Conservation (phyloP, 495 filamentous ascomycete species). For the Penicillium mononematosum region DNA sequence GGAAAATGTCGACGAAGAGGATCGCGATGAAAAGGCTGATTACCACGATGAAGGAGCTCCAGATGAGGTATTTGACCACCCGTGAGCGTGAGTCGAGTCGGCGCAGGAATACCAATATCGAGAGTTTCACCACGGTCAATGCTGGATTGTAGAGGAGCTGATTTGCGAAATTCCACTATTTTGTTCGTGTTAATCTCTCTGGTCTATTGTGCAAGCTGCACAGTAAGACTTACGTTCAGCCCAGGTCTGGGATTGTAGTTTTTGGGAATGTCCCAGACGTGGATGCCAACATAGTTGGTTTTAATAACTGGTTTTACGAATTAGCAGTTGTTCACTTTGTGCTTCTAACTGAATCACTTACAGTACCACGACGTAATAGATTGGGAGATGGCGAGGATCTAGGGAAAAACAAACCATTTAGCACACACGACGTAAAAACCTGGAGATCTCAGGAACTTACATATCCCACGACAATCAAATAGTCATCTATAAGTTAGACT, state of each 20-base stretch:
- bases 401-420: neutral
- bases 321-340: neutral
- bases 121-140: slow-evolving; percentile 58
- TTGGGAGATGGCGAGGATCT: slow-evolving; percentile 27
- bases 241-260: slow-evolving; percentile 21
- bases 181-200: neutral
- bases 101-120: slow-evolving; percentile 51
- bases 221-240: slow-evolving; percentile 21
- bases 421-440: neutral
- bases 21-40: slow-evolving; percentile 52
- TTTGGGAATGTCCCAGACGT: slow-evolving; percentile 42
- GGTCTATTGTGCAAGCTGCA: neutral
- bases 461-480: slow-evolving; percentile 25
- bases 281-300: slow-evolving; percentile 52
- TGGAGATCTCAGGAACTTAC: slow-evolving; percentile 10
- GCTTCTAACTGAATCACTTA: slow-evolving; percentile 12
- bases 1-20: slow-evolving; percentile 58
- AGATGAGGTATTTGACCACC: slow-evolving; percentile 41
- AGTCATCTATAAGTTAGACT: slow-evolving; percentile 22
- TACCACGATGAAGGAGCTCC: slow-evolving; percentile 46
- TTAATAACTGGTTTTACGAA: slow-evolving; percentile 45
- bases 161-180: slow-evolving; percentile 48
- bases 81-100: slow-evolving; percentile 42
- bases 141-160: slow-evolving; percentile 65
- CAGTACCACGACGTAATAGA: slow-evolving; percentile 35